Conservation (phyloP, 2,329 filamentous ascomycete genomes). For the Beauveria rudraprayagi region DNA sequence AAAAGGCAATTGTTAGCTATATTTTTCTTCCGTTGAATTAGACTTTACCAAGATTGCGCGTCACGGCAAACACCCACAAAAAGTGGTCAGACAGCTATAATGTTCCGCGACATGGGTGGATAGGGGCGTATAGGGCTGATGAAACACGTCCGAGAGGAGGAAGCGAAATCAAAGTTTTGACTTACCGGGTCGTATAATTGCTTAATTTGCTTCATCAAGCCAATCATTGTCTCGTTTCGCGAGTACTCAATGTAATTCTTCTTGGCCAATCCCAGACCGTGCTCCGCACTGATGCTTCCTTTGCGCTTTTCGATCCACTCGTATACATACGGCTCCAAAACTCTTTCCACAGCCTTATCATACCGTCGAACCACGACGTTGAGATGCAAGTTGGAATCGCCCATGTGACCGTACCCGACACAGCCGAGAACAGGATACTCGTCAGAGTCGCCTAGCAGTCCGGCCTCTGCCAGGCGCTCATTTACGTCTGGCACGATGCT, state of each 20-base stretch:
- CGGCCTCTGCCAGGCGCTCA: conserved; percentile 61
- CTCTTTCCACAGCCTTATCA: conserved; percentile 78
- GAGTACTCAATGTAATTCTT: conserved; percentile 94
- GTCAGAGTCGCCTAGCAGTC: conserved; percentile 68
- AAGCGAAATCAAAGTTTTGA: conserved; percentile 13
- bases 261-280: conserved; percentile 89
- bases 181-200: conserved; percentile 87
- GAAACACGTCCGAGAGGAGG: not conserved
- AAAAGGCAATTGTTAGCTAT: conserved; percentile 9
- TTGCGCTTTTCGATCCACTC: conserved; percentile 87
- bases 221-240: conserved; percentile 77
- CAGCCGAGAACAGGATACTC: conserved; percentile 76
- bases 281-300: conserved; percentile 94
- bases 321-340: conserved; percentile 90
- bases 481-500: conserved; percentile 78
- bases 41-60: not conserved
- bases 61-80: not conserved
- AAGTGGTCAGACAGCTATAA: not conserved
- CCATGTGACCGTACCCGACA: conserved; percentile 98
- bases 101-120: not conserved
- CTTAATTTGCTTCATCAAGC: conserved; percentile 93
- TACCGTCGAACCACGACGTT: conserved; percentile 80
- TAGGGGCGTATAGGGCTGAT: not conserved
- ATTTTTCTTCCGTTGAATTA: not conserved
- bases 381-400: conserved; percentile 88